A percentile compares a stretch with the other conserved stretches of the same genome.
Conservation (phyloP, 1,139 yeast genomes). For the Chernovozyma aurita region DNA sequence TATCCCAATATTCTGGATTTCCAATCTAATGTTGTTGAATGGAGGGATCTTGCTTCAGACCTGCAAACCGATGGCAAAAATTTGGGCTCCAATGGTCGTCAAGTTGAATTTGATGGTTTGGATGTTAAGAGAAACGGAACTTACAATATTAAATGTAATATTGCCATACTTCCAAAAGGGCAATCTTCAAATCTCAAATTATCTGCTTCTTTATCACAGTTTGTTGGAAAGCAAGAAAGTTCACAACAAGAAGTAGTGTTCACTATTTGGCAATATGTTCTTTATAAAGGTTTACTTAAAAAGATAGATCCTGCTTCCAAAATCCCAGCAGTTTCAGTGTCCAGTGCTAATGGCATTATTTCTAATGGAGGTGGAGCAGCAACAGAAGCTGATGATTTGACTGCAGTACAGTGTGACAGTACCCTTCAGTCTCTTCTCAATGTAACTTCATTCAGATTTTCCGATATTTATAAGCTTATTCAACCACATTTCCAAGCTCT, state of each 20-base stretch:
- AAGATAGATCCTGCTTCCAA: conserved; percentile 26
- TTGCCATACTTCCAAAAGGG: conserved; percentile 80
- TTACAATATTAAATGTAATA: conserved; percentile 60
- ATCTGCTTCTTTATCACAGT: conserved; percentile 56
- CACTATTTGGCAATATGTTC: conserved; percentile 83
- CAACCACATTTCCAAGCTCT: conserved; percentile 62
- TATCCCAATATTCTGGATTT: conserved; percentile 33
- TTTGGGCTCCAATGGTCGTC: conserved; percentile 19
- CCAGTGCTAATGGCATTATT: conserved; percentile 13
- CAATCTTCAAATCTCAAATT: conserved; percentile 57
- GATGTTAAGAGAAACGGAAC: conserved; percentile 80
- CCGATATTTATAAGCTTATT: conserved; percentile 70
- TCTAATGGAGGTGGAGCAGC: conserved; percentile 13
- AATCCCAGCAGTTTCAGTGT: conserved; percentile 37
- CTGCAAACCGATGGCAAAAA: conserved; percentile 10
- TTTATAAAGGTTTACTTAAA: conserved; percentile 64
- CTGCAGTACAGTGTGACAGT: conserved; percentile 63
- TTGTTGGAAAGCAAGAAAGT: conserved; percentile 72
- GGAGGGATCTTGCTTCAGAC: conserved; percentile 29
- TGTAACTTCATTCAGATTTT: conserved; percentile 53
- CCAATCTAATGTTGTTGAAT: conserved; percentile 36
- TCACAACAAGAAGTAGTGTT: conserved; percentile 86
- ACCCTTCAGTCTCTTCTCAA: conserved; percentile 56
- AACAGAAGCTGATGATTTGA: conserved; percentile 29
- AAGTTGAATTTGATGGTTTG: conserved; percentile 71